Evolutionary conservation across 768 basidiomycete genomes (phyloP).

Genomic region (Auriculariales sp.): DNA sequence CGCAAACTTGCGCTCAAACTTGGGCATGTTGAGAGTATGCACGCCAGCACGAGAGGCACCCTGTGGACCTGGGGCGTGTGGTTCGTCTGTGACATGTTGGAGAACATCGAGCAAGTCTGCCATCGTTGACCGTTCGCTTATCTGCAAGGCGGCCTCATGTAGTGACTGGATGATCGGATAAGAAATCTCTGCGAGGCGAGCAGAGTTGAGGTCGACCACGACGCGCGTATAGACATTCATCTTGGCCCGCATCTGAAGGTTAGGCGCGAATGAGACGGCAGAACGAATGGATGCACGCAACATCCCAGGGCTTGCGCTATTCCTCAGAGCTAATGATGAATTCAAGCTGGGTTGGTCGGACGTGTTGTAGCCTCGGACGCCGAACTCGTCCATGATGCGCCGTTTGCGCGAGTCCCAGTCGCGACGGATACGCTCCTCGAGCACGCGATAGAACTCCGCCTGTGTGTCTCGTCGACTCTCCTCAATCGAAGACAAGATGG

Average conservation of each 20-base stretch:
- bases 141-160: conserved; percentile 47
- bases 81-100: conserved; percentile 62
- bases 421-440: conserved; percentile 57
- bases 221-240: conserved; percentile 94
- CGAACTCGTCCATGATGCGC: conserved; percentile 79
- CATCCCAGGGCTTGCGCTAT: background rate
- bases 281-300: background rate
- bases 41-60: conserved; percentile 68
- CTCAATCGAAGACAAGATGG: conserved; percentile 86
- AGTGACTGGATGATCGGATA: conserved; percentile 65
- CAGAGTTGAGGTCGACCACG: conserved; percentile 60
- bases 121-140: conserved; percentile 24
- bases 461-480: conserved; percentile 77
- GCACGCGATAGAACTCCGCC: conserved; percentile 65
- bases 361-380: conserved; percentile 37
- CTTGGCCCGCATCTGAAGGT: conserved; percentile 72
- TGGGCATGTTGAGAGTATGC: conserved; percentile 65
- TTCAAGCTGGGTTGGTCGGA: conserved; percentile 33
- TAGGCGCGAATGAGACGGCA: no score
- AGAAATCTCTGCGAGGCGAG: conserved; percentile 54
- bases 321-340: no score
- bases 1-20: conserved; percentile 75
- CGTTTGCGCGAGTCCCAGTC: conserved; percentile 90
- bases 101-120: conserved; percentile 41
- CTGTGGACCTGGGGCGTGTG: conserved; percentile 56